Percentiles rank a stretch among this genome's conserved stretches.
Conservation (phyloP, 2,329 filamentous ascomycete species). For the Akanthomyces muscarius region DNA sequence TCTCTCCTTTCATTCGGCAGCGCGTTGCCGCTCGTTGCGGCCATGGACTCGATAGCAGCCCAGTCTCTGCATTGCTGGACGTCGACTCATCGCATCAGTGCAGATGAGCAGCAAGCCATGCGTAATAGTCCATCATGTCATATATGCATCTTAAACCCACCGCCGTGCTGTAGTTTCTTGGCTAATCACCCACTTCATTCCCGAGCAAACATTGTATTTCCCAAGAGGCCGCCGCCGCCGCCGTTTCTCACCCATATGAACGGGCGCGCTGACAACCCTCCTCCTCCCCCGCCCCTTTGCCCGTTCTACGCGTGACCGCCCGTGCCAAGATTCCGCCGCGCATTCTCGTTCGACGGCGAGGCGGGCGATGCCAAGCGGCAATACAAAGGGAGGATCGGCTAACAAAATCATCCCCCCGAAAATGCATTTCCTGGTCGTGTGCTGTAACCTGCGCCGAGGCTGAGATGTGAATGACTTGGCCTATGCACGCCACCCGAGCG, state of each 20-base stretch:
- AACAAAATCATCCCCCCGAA: neutral
- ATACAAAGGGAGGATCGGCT: conserved; percentile 2
- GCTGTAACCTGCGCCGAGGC: conserved; percentile 3
- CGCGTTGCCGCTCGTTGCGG: neutral
- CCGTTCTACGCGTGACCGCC: conserved; percentile 3
- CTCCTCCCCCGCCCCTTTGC: neutral
- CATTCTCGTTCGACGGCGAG: neutral
- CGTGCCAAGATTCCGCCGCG: neutral
- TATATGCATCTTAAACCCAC: neutral
- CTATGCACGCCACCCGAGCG: neutral
- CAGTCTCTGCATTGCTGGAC: neutral
- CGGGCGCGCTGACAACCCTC: too few relatives aligned
- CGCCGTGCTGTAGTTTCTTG: neutral
- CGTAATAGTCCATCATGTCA: neutral
- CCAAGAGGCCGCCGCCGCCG: neutral
- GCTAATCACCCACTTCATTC: neutral
- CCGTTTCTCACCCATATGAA: neutral
- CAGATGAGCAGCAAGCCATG: neutral
- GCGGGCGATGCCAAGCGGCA: conserved; percentile 7
- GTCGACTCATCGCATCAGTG: neutral
- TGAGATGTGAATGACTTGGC: neutral
- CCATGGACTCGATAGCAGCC: neutral
- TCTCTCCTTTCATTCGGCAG: neutral
- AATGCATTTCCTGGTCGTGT: neutral
- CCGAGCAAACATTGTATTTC: neutral